Evolutionary conservation across 2,329 filamentous ascomycete genomes (phyloP).

Genomic region (Sordariomycetes sp.): DNA sequence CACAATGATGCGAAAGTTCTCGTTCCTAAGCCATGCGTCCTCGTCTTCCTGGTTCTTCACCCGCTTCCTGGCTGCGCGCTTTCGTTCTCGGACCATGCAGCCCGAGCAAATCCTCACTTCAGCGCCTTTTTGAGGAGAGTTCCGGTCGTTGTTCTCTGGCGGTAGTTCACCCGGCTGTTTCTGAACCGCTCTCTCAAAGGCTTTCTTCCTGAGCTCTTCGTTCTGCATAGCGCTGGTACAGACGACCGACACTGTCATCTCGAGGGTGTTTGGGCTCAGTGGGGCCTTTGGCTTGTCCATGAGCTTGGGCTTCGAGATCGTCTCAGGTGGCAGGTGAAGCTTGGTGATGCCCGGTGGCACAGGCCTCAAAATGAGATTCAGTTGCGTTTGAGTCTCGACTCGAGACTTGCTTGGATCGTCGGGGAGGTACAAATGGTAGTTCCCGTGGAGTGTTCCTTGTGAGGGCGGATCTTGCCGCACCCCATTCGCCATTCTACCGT

Average conservation of each 20-base stretch:
- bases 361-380: constrained; percentile 69
- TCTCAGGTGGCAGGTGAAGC: constrained; percentile 79
- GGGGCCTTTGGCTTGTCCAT: constrained; percentile 63
- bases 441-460: no score
- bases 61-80: constrained; percentile 87
- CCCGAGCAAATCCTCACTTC: constrained; percentile 85
- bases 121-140: constrained; percentile 77
- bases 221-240: constrained; percentile 89
- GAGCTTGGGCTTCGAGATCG: constrained; percentile 90
- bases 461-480: no score
- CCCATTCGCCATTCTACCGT: no score
- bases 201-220: constrained; percentile 54
- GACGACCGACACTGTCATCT: constrained; percentile 73
- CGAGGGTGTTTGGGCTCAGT: constrained; percentile 63
- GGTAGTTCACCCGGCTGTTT: constrained; percentile 27
- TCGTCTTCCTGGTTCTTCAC: constrained; percentile 89
- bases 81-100: constrained; percentile 87
- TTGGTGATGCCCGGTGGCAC: constrained; percentile 69
- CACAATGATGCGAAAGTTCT: constrained; percentile 74
- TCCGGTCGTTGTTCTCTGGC: constrained; percentile 47
- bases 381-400: constrained; percentile 92
- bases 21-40: constrained; percentile 73
- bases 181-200: constrained; percentile 46
- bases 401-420: constrained; percentile 73
- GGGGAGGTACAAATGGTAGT: constrained; percentile 48